Conservation (phyloP, 805 yeast species). For the Myxozyma geophila region DNA sequence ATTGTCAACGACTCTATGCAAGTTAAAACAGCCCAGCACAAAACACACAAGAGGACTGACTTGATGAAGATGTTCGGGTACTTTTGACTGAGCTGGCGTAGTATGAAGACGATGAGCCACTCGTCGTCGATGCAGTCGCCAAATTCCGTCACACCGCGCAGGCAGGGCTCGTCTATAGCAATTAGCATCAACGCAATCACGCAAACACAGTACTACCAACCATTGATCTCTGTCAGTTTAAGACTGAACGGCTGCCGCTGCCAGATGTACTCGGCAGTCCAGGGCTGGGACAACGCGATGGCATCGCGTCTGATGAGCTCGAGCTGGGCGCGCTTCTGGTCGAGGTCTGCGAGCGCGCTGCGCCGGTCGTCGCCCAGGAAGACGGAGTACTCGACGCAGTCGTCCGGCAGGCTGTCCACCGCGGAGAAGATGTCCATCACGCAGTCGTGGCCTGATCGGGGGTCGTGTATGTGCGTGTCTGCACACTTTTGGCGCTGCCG, state of each 20-base stretch:
- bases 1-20: conserved; percentile 49
- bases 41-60: conserved; percentile 8
- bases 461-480: neutral
- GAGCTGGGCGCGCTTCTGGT: neutral
- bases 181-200: neutral
- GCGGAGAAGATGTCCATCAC: conserved; percentile 26
- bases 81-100: conserved; percentile 34
- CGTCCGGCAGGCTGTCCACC: conserved; percentile 23
- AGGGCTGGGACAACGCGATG: conserved; percentile 7
- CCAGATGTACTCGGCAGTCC: conserved; percentile 39
- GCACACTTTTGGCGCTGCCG: neutral
- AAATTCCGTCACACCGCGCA: conserved; percentile 40
- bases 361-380: conserved; percentile 13
- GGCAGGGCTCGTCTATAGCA: conserved; percentile 27
- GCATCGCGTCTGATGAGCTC: conserved; percentile 15
- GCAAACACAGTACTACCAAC: conserved; percentile 1
- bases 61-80: conserved; percentile 30
- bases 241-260: conserved; percentile 38
- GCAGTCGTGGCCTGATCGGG: neutral
- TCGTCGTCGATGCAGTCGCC: conserved; percentile 46
- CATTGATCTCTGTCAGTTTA: conserved; percentile 9
- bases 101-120: conserved; percentile 42
- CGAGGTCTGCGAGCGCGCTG: neutral
- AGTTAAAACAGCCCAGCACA: neutral
- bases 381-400: conserved; percentile 23